phyloP scores from a whole-genome alignment of 2,329 filamentous ascomycete species.

The Aspergillus amoenus region DNA sequence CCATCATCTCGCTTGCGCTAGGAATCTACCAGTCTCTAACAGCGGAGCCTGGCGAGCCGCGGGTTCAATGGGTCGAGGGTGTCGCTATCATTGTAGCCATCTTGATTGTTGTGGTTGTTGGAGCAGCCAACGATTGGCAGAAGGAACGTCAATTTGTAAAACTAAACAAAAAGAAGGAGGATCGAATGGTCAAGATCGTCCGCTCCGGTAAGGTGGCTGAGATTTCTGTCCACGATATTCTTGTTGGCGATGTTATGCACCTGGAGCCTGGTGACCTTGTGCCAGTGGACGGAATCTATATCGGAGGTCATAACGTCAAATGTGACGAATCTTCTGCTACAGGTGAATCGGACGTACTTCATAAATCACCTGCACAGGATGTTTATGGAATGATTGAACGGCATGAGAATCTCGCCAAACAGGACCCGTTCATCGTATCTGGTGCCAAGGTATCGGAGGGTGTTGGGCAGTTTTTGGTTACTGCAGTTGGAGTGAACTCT shows the following conservation, averaged over 20 bases:
- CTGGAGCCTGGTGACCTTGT: conserved; percentile 73
- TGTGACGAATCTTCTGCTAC: conserved; percentile 76
- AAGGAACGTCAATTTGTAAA: conserved; percentile 80
- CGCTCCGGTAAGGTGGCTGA: conserved; percentile 71
- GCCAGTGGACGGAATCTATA: conserved; percentile 70
- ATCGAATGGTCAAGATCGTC: conserved; percentile 70
- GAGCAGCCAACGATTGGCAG: conserved; percentile 78
- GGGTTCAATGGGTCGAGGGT: conserved; percentile 78
- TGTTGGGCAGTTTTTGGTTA: conserved; percentile 73
- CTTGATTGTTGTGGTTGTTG: conserved; percentile 71
- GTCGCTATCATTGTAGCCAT: conserved; percentile 78
- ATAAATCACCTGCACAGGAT: conserved; percentile 64
- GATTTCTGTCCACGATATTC: conserved; percentile 68
- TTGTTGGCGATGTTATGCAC: conserved; percentile 72
- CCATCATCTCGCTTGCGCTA: conserved; percentile 70
- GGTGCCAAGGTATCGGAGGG: conserved; percentile 76
- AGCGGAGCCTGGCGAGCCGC: conserved; percentile 51
- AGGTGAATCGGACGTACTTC: conserved; percentile 71
- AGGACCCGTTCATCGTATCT: conserved; percentile 79
- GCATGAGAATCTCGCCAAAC: conserved; percentile 60
- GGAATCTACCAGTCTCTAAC: conserved; percentile 72
- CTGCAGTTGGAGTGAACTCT: conserved; percentile 70
- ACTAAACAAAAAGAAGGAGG: conserved; percentile 76
- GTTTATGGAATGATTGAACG: conserved; percentile 64
- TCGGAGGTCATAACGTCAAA: conserved; percentile 64